These are phyloP conservation scores for Eucalyptus lansdowneana DNA, from an alignment of 345 rosid species.

Conservation along the genomic window DNA sequence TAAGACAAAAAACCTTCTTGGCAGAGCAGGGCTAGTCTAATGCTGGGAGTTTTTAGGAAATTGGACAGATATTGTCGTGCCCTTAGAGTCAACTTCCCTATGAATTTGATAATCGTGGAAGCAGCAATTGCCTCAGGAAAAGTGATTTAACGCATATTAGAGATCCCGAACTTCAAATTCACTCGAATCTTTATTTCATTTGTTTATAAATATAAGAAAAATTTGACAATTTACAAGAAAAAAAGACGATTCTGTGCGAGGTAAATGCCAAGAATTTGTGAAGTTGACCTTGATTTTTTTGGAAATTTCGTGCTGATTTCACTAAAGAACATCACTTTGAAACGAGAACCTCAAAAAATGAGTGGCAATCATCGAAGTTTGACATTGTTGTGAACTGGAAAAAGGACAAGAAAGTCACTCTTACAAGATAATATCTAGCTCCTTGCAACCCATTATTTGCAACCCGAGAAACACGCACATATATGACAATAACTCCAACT, in stretches of 20 bases:
- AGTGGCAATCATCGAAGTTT: neutral
- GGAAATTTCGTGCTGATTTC: neutral
- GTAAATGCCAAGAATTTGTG: neutral
- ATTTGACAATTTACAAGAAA: neutral
- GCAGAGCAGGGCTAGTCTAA: too few relatives aligned
- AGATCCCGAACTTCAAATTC: too few relatives aligned
- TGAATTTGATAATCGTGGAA: too few relatives aligned
- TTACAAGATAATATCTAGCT: neutral
- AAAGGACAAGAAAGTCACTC: neutral
- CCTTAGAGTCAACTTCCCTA: too few relatives aligned
- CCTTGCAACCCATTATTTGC: neutral
- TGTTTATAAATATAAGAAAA: too few relatives aligned
- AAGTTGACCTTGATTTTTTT: neutral
- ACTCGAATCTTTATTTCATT: too few relatives aligned
- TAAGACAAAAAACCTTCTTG: too few relatives aligned
- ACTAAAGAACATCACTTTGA: neutral
- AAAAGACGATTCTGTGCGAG: neutral
- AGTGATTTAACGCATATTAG: too few relatives aligned
- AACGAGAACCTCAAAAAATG: neutral
- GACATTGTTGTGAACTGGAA: neutral
- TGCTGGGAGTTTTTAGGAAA: too few relatives aligned
- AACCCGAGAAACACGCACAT: neutral
- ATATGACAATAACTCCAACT: neutral
- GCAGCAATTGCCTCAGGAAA: too few relatives aligned
- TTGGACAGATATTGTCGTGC: accelerated